Base-by-base conservation (phyloP, 805 yeast species). In the Zygosaccharomyces gambellarensis region DNA sequence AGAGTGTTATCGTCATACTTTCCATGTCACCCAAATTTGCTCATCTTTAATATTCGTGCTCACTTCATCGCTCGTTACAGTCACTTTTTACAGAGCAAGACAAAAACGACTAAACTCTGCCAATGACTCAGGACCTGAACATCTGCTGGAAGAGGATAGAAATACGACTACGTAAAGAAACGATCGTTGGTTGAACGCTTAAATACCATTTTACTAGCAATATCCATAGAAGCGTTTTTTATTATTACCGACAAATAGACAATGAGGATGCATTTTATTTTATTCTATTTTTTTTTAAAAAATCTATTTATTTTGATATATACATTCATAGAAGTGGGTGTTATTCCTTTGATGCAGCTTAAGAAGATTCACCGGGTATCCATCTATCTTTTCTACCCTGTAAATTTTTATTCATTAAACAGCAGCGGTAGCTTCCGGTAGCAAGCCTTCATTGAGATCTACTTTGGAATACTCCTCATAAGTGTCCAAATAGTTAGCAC, bases 401-500 rank as follows among this genome's bases (percentile, higher is more conserved):
- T 23, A 10, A 28, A 14, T 7, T 14, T 34, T 34, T 8, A 34
- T 14, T 34, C 22, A 34, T 42, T 30, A 29, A 11, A 25, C 19
- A 42, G 36, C 45, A 28, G 45, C 38, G 17, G 45, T 42, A 10
- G 45, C 28, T 17, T 42, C 36, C 5, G 36, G 30, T n/a, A 42
- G 14, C 45, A 42, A 22, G 19, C 36, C 34, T 14, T 42, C 38
- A 8, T 42, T 42, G 21, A 49, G 23, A 31, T 59, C 48, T n/a
- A 52, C n/a, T 31, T 31, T 54, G 19, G 52, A 39, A 46, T 67
- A 63, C 6, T 60, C 67, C n/a, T 59, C 66, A 39, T 54, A 58
- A 2, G 60, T 52, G 36, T 63, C 69, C 32, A 68, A 60, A 63
- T 79, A 89, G 11, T 74, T 58, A 52, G 71, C 73, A 72, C 99